Evolutionary conservation across 768 basidiomycete species (phyloP).

Genomic region (Calocybe cyanea): DNA sequence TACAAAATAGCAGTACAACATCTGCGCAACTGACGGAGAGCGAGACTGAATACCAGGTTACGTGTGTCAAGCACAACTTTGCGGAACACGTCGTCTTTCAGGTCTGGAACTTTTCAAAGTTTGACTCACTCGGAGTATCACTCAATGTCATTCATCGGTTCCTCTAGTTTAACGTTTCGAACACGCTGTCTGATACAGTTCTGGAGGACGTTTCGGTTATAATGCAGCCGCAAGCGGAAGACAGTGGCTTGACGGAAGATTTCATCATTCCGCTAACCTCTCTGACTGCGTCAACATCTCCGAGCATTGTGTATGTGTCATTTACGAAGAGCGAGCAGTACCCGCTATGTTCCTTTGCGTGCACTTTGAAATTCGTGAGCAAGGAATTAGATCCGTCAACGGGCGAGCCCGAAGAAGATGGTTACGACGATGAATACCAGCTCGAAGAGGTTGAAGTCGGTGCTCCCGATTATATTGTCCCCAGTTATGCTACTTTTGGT

Average conservation of each 20-base stretch:
- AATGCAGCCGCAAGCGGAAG: conserved; percentile 79
- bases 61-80: conserved; percentile 96
- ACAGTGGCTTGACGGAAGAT: conserved; percentile 79
- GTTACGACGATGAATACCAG: conserved; percentile 99
- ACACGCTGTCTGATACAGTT: conserved; percentile 93
- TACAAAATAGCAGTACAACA: conserved; percentile 81
- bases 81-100: conserved; percentile 96
- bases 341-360: conserved; percentile 80
- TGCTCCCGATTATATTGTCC: conserved; percentile 92
- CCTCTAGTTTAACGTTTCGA: conserved; percentile 92
- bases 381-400: conserved; percentile 97
- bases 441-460: conserved; percentile 93
- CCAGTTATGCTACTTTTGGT: conserved; percentile 89
- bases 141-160: neutral
- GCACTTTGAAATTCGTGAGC: conserved; percentile 90
- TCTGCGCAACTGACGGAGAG: conserved; percentile 87
- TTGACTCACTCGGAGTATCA: neutral
- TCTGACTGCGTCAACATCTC: conserved; percentile 65
- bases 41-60: conserved; percentile 97
- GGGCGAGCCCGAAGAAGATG: conserved; percentile 94
- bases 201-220: conserved; percentile 92
- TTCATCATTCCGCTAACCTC: conserved; percentile 86
- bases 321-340: conserved; percentile 86
- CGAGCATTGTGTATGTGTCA: conserved; percentile 89
- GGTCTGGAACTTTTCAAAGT: conserved; percentile 39